Percentiles rank a stretch among this genome's conserved stretches.
Conservation (phyloP, 2,329 filamentous ascomycete species). For the Rasamsonia emersonii region DNA sequence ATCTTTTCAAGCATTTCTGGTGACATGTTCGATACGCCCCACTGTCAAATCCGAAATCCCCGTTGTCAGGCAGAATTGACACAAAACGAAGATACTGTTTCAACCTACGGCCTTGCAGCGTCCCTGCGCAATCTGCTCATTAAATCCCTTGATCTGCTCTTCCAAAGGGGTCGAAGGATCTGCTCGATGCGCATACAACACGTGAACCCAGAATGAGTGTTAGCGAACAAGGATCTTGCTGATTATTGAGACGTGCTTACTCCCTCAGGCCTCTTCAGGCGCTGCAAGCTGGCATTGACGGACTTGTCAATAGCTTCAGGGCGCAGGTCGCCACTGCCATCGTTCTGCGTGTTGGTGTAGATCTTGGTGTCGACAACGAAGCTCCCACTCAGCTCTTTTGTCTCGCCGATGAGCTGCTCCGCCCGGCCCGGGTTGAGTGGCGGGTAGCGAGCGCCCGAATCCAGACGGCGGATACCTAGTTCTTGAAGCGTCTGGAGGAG, state of each 20-base stretch:
- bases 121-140: constrained; percentile 16
- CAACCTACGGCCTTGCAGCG: constrained; percentile 18
- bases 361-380: constrained; percentile 31
- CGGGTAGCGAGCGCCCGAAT: constrained; percentile 27
- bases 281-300: constrained; percentile 19
- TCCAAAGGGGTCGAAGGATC: constrained; percentile 26
- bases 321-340: constrained; percentile 22
- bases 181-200: constrained; percentile 29
- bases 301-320: constrained; percentile 19
- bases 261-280: constrained; percentile 10
- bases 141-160: constrained; percentile 27
- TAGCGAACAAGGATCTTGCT: neutral
- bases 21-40: constrained; percentile 32
- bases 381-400: constrained; percentile 10
- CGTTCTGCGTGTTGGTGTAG: constrained; percentile 13
- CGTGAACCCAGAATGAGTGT: constrained; percentile 19
- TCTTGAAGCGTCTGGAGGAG: constrained; percentile 1
- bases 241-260: constrained; percentile 1
- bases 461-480: constrained; percentile 6
- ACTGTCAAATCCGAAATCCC: no score
- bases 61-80: no score
- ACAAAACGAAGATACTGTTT: constrained; percentile 14
- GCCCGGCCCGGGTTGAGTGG: constrained; percentile 22
- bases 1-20: constrained; percentile 21
- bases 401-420: constrained; percentile 24